Evolutionary conservation across 441 rosid genomes (phyloP).

Genomic region (Lepidium campestre): DNA sequence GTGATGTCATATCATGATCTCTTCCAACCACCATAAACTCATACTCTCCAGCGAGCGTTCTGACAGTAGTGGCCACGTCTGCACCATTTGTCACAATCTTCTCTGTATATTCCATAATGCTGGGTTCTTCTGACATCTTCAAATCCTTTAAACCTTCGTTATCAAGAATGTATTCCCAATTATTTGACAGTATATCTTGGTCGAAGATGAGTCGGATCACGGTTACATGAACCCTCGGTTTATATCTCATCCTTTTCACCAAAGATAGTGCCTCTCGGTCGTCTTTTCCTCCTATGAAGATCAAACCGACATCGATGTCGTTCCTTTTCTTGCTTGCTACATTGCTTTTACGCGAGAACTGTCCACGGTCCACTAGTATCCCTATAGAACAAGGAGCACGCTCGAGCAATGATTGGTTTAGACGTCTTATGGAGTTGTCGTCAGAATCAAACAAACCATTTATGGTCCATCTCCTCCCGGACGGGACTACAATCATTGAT

Average conservation of each 20-base stretch:
- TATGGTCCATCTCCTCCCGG: constrained; percentile 14
- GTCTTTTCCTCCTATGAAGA: constrained; percentile 19
- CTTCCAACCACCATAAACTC: constrained; percentile 36
- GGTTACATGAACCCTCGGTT: neutral
- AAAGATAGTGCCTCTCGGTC: constrained; percentile 13
- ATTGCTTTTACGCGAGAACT: neutral
- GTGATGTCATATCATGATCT: constrained; percentile 9
- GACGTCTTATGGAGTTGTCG: neutral
- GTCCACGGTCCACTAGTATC: constrained; percentile 20
- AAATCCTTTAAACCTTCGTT: constrained; percentile 12
- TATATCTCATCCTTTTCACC: constrained; percentile 13
- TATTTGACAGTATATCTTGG: neutral
- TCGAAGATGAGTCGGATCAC: neutral
- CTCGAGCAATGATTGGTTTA: constrained; percentile 4
- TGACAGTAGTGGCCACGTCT: constrained; percentile 16
- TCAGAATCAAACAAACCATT: constrained; percentile 10
- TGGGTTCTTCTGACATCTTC: neutral
- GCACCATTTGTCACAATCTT: constrained; percentile 15
- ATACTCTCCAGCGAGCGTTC: constrained; percentile 3
- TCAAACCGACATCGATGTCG: neutral
- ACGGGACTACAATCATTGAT: constrained; percentile 12
- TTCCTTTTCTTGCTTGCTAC: neutral
- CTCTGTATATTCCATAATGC: constrained; percentile 9
- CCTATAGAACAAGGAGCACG: constrained; percentile 19
- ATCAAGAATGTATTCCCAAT: constrained; percentile 28